phyloP scores from a whole-genome alignment of 352 stramenopile genomes.

The Phytopythium oedochilum region DNA sequence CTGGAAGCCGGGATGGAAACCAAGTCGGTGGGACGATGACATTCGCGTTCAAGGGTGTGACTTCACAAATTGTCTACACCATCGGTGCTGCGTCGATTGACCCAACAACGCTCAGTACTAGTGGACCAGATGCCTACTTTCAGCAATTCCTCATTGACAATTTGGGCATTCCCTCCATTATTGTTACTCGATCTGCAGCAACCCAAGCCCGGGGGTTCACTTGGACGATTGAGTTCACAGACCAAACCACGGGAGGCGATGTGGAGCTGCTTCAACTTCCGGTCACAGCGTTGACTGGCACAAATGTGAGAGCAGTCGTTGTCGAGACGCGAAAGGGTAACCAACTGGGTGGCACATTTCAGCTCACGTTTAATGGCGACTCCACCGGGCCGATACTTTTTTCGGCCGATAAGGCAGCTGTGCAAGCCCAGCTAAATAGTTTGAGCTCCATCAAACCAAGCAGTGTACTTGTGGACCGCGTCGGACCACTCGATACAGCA shows the following conservation, averaged over 20 bases:
- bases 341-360: conserved; percentile 88
- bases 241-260: conserved; percentile 74
- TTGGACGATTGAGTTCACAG: conserved; percentile 74
- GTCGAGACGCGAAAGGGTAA: conserved; percentile 83
- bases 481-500: conserved; percentile 26
- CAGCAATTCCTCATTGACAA: conserved; percentile 36
- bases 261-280: conserved; percentile 45
- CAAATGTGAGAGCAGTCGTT: conserved; percentile 38
- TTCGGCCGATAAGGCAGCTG: conserved; percentile 69
- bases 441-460: conserved; percentile 92
- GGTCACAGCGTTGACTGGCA: conserved; percentile 30
- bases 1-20: conserved; percentile 85
- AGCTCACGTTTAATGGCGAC: conserved; percentile 92
- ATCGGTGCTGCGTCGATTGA: conserved; percentile 38
- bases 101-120: conserved; percentile 14
- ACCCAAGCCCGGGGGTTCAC: conserved; percentile 72
- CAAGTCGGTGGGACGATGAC: conserved; percentile 86
- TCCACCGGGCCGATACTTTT: conserved; percentile 90
- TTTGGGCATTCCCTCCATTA: conserved; percentile 37
- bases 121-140: conserved; percentile 30
- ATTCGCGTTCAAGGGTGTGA: conserved; percentile 42
- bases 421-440: conserved; percentile 90
- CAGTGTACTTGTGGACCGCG: conserved; percentile 79
- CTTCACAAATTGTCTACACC: conserved; percentile 20
- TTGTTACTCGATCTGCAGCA: conserved; percentile 52